phyloP scores from a whole-genome alignment of 345 rosid genomes.

The Lepidium africanum region DNA sequence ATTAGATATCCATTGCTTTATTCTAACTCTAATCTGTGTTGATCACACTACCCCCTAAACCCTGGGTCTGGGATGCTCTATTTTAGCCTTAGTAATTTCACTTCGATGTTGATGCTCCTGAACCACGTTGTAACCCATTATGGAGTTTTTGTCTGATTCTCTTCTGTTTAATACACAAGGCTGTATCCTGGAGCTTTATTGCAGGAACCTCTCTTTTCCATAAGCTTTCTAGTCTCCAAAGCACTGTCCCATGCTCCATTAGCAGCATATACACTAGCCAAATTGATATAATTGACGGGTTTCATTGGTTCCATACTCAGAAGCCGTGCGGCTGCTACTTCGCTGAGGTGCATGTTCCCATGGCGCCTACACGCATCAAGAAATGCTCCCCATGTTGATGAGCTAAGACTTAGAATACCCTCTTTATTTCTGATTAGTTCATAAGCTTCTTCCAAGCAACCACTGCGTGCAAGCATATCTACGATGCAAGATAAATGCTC shows the following conservation, averaged over 20 bases:
- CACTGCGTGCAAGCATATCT: slow-evolving; percentile 62
- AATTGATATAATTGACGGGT: slow-evolving; percentile 47
- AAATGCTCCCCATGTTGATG: slow-evolving; percentile 63
- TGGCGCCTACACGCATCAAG: slow-evolving; percentile 54
- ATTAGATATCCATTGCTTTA: neutral
- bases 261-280: slow-evolving; percentile 53
- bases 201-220: slow-evolving; percentile 42
- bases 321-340: slow-evolving; percentile 44
- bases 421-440: slow-evolving; percentile 31
- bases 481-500: slow-evolving; percentile 67
- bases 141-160: neutral
- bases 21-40: neutral
- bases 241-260: slow-evolving; percentile 52
- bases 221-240: slow-evolving; percentile 31
- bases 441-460: slow-evolving; percentile 51
- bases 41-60: slow-evolving; percentile 1
- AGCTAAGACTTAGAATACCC: slow-evolving; percentile 31
- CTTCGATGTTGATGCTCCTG: neutral
- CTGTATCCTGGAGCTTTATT: slow-evolving; percentile 57
- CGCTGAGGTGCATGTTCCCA: slow-evolving; percentile 36
- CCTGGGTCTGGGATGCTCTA: slow-evolving; percentile 1
- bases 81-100: neutral
- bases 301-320: slow-evolving; percentile 42
- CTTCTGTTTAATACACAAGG: slow-evolving; percentile 30
- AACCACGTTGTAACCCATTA: neutral